Conservation (phyloP, 1,139 yeast genomes). For the Candida gigantensis region DNA sequence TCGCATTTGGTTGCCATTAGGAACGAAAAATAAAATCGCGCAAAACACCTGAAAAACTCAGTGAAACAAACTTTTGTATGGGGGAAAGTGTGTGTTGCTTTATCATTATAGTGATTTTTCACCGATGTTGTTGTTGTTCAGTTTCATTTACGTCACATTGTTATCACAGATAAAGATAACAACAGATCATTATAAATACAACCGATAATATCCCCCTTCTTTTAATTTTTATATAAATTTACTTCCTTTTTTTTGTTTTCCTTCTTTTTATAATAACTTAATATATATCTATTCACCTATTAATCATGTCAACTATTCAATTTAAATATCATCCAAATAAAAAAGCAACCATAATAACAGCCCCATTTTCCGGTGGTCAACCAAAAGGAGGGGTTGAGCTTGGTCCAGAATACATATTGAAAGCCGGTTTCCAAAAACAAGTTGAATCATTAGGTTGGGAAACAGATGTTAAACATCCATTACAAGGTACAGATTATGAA, state of each 20-base stretch:
- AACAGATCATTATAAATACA: too few species aligned
- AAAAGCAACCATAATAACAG: constrained; percentile 66
- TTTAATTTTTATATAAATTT: too few species aligned
- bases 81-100: too few species aligned
- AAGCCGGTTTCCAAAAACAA: constrained; percentile 68
- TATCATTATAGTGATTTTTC: too few species aligned
- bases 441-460: constrained; percentile 74
- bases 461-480: constrained; percentile 56
- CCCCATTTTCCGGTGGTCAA: constrained; percentile 97
- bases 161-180: too few species aligned
- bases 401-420: constrained; percentile 82
- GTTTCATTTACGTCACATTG: too few species aligned
- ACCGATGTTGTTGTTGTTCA: too few species aligned
- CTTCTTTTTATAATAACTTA: not conserved
- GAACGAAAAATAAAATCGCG: not conserved
- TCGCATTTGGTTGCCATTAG: constrained; percentile 2
- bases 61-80: not conserved
- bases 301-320: constrained; percentile 17
- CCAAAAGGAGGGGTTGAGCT: constrained; percentile 90
- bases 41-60: not conserved
- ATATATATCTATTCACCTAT: constrained; percentile 2
- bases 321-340: constrained; percentile 57
- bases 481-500: constrained; percentile 50
- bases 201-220: too few species aligned
- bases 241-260: too few species aligned